A percentile compares a stretch with the other conserved stretches of the same genome.
Conservation (phyloP, 1,284 basidiomycete species). For the Bondarzewia mesenterica region DNA sequence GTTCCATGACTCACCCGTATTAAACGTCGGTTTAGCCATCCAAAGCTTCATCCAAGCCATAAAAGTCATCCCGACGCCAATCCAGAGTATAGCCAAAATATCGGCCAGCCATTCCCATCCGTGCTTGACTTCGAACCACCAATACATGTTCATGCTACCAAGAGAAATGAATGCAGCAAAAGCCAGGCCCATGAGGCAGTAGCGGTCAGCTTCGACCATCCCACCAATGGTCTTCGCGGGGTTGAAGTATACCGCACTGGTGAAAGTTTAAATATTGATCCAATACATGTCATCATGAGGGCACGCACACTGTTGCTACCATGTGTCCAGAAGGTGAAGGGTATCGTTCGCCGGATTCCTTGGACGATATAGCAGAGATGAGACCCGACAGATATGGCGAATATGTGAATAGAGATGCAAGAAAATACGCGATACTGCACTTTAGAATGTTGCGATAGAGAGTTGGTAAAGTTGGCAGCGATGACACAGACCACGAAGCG, state of each 20-base stretch:
- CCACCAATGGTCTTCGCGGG: constrained; percentile 82
- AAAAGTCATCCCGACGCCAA: constrained; percentile 75
- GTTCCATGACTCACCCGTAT: constrained; percentile 68
- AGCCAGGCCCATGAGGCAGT: constrained; percentile 63
- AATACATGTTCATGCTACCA: constrained; percentile 69
- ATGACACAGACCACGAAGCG: constrained; percentile 6
- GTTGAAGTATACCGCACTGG: constrained; percentile 75
- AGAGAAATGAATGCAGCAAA: constrained; percentile 74
- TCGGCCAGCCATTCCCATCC: constrained; percentile 68
- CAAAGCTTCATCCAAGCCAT: constrained; percentile 87
- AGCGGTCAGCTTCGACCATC: constrained; percentile 87
- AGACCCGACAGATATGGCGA: constrained; percentile 60
- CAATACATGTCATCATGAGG: not conserved
- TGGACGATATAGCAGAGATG: constrained; percentile 53
- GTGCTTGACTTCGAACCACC: constrained; percentile 62
- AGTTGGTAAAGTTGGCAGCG: constrained; percentile 34
- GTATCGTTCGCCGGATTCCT: constrained; percentile 51
- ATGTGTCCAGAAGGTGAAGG: constrained; percentile 79
- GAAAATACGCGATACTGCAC: constrained; percentile 85
- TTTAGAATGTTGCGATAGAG: constrained; percentile 77
- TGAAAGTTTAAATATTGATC: not conserved
- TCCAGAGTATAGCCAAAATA: constrained; percentile 65
- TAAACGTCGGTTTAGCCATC: constrained; percentile 87
- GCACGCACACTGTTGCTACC: constrained; percentile 66
- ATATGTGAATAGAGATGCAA: constrained; percentile 92